These are phyloP conservation scores for Clitopilus passeckerianus DNA, from an alignment of 768 basidiomycete genomes.

Conservation along the genomic window DNA sequence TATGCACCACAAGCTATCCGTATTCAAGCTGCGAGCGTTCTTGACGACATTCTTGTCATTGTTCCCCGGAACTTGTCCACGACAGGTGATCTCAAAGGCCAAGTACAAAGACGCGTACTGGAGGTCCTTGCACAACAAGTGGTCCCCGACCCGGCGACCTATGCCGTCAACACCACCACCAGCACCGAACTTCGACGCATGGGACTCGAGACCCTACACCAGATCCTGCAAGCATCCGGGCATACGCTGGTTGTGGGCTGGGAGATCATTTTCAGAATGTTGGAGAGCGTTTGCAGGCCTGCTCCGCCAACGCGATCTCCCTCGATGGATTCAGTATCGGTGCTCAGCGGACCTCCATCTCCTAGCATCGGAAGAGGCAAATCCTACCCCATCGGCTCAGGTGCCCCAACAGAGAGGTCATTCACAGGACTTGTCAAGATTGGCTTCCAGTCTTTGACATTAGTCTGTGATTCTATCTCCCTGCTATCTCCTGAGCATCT, in stretches of 20 bases:
- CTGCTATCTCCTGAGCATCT: conserved; percentile 77
- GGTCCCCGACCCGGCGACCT: conserved; percentile 36
- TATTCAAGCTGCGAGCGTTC: conserved; percentile 80
- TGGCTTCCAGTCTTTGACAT: conserved; percentile 88
- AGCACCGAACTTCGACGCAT: conserved; percentile 79
- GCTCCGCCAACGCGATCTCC: conserved; percentile 26
- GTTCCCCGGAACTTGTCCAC: conserved; percentile 69
- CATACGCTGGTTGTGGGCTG: conserved; percentile 92
- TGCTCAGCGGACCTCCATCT: conserved; percentile 34
- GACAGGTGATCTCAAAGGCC: conserved; percentile 56
- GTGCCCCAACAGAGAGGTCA: conserved; percentile 60
- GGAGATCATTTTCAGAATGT: conserved; percentile 90
- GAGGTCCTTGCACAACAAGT: conserved; percentile 82
- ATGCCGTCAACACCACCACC: conserved; percentile 31
- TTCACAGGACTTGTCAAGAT: conserved; percentile 80
- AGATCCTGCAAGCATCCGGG: conserved; percentile 87
- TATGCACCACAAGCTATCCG: conserved; percentile 76
- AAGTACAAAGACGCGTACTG: conserved; percentile 81
- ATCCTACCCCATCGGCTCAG: conserved; percentile 44
- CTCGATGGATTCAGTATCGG: conserved; percentile 35
- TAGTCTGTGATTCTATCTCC: conserved; percentile 92
- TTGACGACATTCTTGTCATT: conserved; percentile 78
- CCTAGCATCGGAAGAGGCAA: conserved; percentile 26
- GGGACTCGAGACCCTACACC: conserved; percentile 86
- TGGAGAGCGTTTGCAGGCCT: conserved; percentile 81